Evolutionary conservation across 2,329 filamentous ascomycete species (phyloP).

Genomic region (Truncatella angustata): DNA sequence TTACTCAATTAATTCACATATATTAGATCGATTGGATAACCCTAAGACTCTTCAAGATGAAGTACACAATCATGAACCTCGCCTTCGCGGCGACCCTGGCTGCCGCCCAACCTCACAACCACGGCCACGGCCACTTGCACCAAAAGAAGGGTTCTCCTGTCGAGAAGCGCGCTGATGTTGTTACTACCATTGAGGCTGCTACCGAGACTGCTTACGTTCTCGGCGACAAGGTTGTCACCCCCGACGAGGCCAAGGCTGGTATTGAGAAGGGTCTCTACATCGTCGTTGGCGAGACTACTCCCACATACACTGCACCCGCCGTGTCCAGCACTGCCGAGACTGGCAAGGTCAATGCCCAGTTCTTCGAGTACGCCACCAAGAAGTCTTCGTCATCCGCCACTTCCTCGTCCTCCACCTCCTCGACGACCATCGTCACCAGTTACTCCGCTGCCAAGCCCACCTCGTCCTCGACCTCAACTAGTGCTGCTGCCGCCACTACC

Average conservation of each 20-base stretch:
- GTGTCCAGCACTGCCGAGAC: slow-evolving; percentile 30
- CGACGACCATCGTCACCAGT: slow-evolving; percentile 13
- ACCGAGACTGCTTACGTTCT: slow-evolving; percentile 72
- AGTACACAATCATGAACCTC: slow-evolving; percentile 43
- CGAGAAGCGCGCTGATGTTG: slow-evolving; percentile 47
- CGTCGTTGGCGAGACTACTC: slow-evolving; percentile 57
- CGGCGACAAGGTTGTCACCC: slow-evolving; percentile 59
- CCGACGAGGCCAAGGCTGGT: slow-evolving; percentile 67
- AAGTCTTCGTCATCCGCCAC: slow-evolving; percentile 25
- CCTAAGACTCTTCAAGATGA: slow-evolving; percentile 36
- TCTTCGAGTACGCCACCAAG: slow-evolving; percentile 25
- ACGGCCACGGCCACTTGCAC: slow-evolving; percentile 60
- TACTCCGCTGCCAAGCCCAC: slow-evolving; percentile 18
- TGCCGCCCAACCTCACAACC: slow-evolving; percentile 57
- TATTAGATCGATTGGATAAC: not conserved
- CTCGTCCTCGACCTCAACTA: slow-evolving; percentile 16
- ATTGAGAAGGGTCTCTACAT: slow-evolving; percentile 70
- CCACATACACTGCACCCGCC: slow-evolving; percentile 48
- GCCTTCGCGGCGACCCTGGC: slow-evolving; percentile 53
- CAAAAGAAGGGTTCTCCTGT: slow-evolving; percentile 51
- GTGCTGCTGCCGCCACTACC: slow-evolving; percentile 27
- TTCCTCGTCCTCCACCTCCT: slow-evolving; percentile 27
- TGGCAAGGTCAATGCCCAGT: slow-evolving; percentile 29
- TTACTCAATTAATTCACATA: no score
- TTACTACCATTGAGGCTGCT: slow-evolving; percentile 55